Evolutionary conservation across 1,139 yeast genomes (phyloP), one percentile per base, ranked within the genome.

Genomic region (Candida sp.): DNA sequence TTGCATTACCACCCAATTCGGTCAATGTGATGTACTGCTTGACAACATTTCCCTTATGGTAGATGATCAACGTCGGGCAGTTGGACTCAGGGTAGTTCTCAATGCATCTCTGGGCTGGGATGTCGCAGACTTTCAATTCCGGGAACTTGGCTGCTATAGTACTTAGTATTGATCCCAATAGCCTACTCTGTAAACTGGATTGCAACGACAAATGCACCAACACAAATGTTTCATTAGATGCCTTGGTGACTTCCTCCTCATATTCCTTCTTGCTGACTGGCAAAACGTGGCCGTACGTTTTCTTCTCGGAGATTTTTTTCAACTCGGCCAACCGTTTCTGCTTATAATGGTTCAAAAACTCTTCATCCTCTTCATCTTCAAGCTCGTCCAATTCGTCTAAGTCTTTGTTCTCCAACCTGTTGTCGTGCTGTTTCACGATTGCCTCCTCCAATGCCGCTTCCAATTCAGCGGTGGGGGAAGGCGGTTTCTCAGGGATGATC

Each of bases 401-500:
- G 52, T 87, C 86, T 61, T 87, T 85, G 56, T 81, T 84, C 56
- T 90, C 97, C 41, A 93, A 69, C 49, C 96, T 70, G 64, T 86
- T 85, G 23, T 83, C 91, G 56, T 88, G 93, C 59, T 91, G 97
- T 53, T 75, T 81, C 50, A 77, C 78, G 12, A 92, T 78, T 0
- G 97, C 97, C 53, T 90, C 96, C 40, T 89, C 94, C 43, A 93
- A 70, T 1, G 96, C 96, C 58, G 87, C 93, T 64, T 94, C 98
- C 46, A 94, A 68, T 67, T 91, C 89, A 42, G 82, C 90, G 0
- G 96, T 83, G 11, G 97, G 97, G 28, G 96, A 90, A 25, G 96
- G 94, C 32, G 96, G 92, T 61, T 87, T 85, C 65, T 90, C 93
- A 0, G 99, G 99, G 49, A 94, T 91, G 55, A 94, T 85, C 9